Evolutionary conservation across 2,329 filamentous ascomycete species (phyloP).

Genomic region (Hirsutella rhossiliensis): DNA sequence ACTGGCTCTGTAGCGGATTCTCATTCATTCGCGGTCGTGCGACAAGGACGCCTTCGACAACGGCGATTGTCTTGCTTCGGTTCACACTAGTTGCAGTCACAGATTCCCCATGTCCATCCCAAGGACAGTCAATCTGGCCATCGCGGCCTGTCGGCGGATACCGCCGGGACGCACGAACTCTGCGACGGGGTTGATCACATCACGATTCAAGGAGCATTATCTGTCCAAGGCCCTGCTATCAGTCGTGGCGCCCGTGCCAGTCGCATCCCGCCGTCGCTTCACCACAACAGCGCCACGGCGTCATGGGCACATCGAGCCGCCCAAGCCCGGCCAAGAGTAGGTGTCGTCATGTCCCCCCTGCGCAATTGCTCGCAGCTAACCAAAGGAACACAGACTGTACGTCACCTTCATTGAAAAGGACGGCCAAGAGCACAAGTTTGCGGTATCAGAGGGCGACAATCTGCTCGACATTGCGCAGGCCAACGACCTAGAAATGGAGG

Average conservation of each 20-base stretch:
- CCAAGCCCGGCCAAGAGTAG: constrained; percentile 87
- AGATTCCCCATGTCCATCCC: constrained; percentile 16
- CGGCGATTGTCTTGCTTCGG: no score
- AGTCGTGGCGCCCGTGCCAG: constrained; percentile 6
- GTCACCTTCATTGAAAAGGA: constrained; percentile 95
- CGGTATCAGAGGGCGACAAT: constrained; percentile 80
- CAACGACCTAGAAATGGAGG: constrained; percentile 96
- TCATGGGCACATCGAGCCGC: constrained; percentile 74
- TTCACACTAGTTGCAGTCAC: neutral
- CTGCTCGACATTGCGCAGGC: constrained; percentile 90
- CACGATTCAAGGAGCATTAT: constrained; percentile 9
- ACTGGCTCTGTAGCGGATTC: neutral
- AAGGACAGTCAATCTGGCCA: constrained; percentile 19
- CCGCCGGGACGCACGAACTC: constrained; percentile 12
- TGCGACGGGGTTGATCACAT: constrained; percentile 2
- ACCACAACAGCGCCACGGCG: constrained; percentile 45
- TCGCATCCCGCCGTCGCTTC: constrained; percentile 39
- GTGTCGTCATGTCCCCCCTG: constrained; percentile 17
- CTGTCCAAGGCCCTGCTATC: constrained; percentile 5
- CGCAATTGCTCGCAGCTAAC: constrained; percentile 2
- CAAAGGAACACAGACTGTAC: constrained; percentile 48
- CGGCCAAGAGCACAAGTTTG: constrained; percentile 59
- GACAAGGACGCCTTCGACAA: no score
- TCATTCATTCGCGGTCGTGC: neutral
- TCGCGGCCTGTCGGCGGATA: constrained; percentile 15